These are phyloP conservation scores for Triticum urartu DNA, from an alignment of 176 grass and related monocot genomes.

Conservation along the genomic window DNA sequence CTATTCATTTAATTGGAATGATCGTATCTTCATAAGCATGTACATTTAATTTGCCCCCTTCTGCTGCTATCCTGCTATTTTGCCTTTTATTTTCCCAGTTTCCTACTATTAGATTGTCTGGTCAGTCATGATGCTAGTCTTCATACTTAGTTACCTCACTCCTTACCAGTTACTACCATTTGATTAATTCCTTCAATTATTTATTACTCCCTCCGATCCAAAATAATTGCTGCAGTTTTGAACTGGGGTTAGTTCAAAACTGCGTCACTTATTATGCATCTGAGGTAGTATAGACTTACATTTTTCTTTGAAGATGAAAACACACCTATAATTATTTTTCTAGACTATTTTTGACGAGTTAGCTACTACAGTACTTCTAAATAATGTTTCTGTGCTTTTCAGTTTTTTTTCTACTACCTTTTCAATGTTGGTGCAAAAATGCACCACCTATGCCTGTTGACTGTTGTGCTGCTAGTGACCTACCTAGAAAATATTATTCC, in stretches of 20 bases:
- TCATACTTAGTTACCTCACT: background rate
- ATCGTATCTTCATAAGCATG: background rate
- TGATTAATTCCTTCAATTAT: no score
- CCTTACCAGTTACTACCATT: no score
- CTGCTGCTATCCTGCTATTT: background rate
- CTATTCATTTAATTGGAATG: constrained; percentile 8
- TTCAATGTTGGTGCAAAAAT: background rate
- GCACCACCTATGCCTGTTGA: background rate
- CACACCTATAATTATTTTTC: no score
- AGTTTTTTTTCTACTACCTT: background rate
- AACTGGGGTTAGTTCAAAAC: no score
- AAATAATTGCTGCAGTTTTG: no score
- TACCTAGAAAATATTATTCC: background rate
- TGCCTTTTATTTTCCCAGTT: constrained; percentile 6
- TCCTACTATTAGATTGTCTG: background rate
- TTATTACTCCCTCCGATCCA: no score
- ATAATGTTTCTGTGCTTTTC: background rate
- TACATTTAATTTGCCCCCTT: background rate
- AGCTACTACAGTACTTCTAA: background rate
- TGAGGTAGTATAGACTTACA: no score
- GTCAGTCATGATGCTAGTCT: background rate
- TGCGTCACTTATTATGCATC: no score
- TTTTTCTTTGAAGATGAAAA: no score
- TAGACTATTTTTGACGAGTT: background rate
- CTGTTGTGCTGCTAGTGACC: background rate